Evolutionary conservation across 176 grass and related monocot species (phyloP), one percentile per base, ranked within the genome.

Genomic region (Panicum miliaceum): DNA sequence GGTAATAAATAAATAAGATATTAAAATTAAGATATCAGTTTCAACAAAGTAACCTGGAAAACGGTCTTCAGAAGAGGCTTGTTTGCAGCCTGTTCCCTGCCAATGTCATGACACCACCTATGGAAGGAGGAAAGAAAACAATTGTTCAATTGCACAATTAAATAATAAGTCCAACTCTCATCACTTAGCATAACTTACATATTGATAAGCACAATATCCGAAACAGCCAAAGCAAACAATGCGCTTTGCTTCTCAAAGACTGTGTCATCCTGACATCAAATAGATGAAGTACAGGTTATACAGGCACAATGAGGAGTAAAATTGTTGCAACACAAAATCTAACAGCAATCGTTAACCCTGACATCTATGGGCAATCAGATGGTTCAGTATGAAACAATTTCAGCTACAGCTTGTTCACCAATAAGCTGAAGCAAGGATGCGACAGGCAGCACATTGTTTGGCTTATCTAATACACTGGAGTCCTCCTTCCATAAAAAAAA

Each of bases 91-190:
- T 97, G 95, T 85, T 97, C 95, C 90, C 95, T 91, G 23, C 95
- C 95, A 78, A 97, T 97, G 70, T 97, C 95, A 90, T 97, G 95
- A 45, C 95, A 97, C 95, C 95, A 97, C 92, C 95, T 97, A 88
- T 9, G 34, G 60, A 12, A 61, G 59, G 25, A 84, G 64, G 54
- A 78, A 71, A 2, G 8, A 63, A 51, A 81, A 64, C 5, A 20
- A 45, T 72, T 15, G 52, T 48, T 81, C 32, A 82, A 70, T 48
- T 42, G 41, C 13, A 47, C 20, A 76, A 77, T 29, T 12, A 51
- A 90, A 76, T 40, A 76, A 70, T 37, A 60, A n/a, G 75, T 38
- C 35, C 75, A 36, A 59, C 40, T 58, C 54, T 32, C 48, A 74
- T 64, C 27, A 46, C 53, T 79, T 50, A 58, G 35, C 20, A n/a